Evolutionary conservation across 352 stramenopile species (phyloP).

Genomic region (Aphanomyces astaci): DNA sequence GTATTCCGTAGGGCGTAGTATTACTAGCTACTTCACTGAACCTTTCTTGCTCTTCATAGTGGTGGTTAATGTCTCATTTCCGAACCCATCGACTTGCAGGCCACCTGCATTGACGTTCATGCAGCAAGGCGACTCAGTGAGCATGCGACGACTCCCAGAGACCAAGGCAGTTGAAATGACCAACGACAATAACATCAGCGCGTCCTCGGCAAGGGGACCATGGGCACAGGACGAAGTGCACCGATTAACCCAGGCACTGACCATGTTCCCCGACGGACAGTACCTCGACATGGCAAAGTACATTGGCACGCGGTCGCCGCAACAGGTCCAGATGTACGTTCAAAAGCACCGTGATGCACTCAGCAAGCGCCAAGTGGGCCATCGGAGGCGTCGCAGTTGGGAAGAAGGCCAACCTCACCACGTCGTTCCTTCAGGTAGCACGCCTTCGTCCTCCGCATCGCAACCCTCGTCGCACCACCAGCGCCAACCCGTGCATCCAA

Average conservation of each 20-base stretch:
- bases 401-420: slow-evolving; percentile 4
- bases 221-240: not conserved
- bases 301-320: not conserved
- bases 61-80: slow-evolving; percentile 9
- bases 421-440: too few relatives aligned
- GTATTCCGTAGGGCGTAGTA: not conserved
- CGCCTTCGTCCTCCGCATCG: too few relatives aligned
- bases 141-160: not conserved
- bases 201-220: not conserved
- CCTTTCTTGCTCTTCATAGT: not conserved
- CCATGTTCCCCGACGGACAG: not conserved
- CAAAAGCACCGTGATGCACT: not conserved
- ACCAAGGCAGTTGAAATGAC: not conserved
- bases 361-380: not conserved
- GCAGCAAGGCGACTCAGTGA: not conserved
- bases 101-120: not conserved
- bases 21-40: not conserved
- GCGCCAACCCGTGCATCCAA: not conserved
- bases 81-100: not conserved
- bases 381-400: slow-evolving; percentile 1
- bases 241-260: not conserved
- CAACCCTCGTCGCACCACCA: not conserved
- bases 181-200: too few relatives aligned
- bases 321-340: not conserved
- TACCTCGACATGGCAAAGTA: not conserved